These are phyloP conservation scores for Acer yangbiense DNA, from an alignment of 345 rosid genomes.

Conservation along the genomic window DNA sequence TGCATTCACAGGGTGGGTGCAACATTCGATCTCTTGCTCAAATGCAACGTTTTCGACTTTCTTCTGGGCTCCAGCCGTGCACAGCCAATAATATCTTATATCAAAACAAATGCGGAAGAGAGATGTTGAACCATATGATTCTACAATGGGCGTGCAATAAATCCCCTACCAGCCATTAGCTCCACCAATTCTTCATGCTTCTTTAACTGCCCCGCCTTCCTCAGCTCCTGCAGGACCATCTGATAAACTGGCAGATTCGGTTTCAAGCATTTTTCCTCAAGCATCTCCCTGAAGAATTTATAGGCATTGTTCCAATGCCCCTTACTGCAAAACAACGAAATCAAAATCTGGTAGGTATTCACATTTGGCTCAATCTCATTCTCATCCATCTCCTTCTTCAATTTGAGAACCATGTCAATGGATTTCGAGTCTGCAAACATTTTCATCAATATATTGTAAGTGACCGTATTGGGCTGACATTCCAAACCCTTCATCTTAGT, in stretches of 20 bases:
- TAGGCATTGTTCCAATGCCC: constrained; percentile 97
- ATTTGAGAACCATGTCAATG: constrained; percentile 85
- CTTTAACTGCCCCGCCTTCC: constrained; percentile 80
- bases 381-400: constrained; percentile 94
- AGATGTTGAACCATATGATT: not conserved
- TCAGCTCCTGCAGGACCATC: constrained; percentile 73
- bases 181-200: constrained; percentile 95
- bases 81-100: not conserved
- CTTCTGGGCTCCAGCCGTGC: not conserved
- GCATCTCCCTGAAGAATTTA: constrained; percentile 78
- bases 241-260: constrained; percentile 68
- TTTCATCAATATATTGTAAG: constrained; percentile 76
- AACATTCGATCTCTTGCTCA: not conserved
- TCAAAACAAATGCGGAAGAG: not conserved
- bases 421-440: constrained; percentile 77
- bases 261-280: constrained; percentile 75
- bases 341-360: constrained; percentile 76
- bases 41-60: not conserved
- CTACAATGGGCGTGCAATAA: constrained; percentile 55
- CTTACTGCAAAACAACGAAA: constrained; percentile 86
- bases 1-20: not conserved
- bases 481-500: constrained; percentile 72
- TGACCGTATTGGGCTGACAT: constrained; percentile 62
- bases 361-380: constrained; percentile 79
- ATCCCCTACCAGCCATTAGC: constrained; percentile 77